Conservation (phyloP, 2,329 filamentous ascomycete genomes). For the Ceratocystis diversiconidia region DNA sequence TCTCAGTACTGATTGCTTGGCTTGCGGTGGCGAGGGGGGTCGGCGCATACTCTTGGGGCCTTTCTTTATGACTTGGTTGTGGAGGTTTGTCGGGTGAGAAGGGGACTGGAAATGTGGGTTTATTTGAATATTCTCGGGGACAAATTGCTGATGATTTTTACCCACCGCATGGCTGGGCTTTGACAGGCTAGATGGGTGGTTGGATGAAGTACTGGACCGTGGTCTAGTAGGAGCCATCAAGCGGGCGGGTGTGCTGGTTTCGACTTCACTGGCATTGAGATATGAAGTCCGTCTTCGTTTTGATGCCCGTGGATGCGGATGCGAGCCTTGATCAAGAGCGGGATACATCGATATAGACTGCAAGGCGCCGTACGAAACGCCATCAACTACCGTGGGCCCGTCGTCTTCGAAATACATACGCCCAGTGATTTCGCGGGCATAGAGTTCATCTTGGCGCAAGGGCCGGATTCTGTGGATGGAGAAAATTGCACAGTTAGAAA, state of each 20-base stretch:
- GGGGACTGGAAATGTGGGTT: neutral
- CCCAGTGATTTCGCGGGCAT: slow-evolving; percentile 54
- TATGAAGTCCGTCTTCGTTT: slow-evolving; percentile 3
- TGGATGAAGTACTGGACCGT: neutral
- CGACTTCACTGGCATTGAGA: slow-evolving; percentile 16
- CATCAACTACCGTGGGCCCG: slow-evolving; percentile 66
- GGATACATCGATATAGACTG: neutral
- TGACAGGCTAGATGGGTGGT: neutral
- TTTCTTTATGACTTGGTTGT: neutral
- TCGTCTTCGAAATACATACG: slow-evolving; percentile 66
- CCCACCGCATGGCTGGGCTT: neutral
- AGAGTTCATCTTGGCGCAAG: slow-evolving; percentile 57
- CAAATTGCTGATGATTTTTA: neutral
- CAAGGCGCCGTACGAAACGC: neutral
- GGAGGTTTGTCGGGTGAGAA: neutral
- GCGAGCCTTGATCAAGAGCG: neutral
- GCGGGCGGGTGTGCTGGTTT: slow-evolving; percentile 11
- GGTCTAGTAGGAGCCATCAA: neutral
- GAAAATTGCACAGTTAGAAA: slow-evolving; percentile 17
- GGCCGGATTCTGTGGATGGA: slow-evolving; percentile 51
- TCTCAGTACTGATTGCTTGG: neutral
- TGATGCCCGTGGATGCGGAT: neutral
- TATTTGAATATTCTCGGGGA: neutral
- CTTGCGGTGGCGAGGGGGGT: neutral
- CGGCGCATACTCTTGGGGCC: neutral